Evolutionary conservation across 306 rosid genomes (phyloP).

Genomic region (Fragaria ananassa): DNA sequence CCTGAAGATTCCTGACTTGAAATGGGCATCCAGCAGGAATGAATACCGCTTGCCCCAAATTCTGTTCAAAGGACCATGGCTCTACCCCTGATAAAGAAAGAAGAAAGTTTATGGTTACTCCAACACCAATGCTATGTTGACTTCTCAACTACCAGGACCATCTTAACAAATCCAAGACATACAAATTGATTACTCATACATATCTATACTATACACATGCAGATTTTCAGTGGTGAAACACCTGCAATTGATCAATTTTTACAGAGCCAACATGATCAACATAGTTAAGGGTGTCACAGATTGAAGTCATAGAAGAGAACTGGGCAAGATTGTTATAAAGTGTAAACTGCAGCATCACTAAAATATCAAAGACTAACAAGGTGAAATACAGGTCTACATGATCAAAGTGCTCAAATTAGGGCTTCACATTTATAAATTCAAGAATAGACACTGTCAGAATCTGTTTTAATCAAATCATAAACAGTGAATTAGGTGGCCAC

Average conservation of each 20-base stretch:
- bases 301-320: neutral
- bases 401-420: neutral
- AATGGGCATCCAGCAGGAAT: constrained; percentile 98
- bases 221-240: neutral
- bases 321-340: neutral
- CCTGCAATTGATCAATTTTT: neutral
- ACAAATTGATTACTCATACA: neutral
- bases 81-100: constrained; percentile 63
- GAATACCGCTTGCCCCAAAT: constrained; percentile 83
- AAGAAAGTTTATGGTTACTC: constrained; percentile 6
- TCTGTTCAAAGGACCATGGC: constrained; percentile 97
- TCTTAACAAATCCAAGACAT: neutral
- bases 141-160: neutral
- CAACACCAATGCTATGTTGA: constrained; percentile 1
- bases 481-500: neutral
- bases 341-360: neutral
- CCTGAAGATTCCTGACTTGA: constrained; percentile 85
- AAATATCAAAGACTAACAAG: neutral
- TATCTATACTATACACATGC: neutral
- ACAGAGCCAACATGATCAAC: neutral
- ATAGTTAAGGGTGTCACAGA: neutral
- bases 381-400: neutral
- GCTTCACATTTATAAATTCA: neutral
- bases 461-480: too few species aligned
- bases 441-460: neutral